Percentiles rank a stretch among this genome's conserved stretches.
These are phyloP conservation scores for Mycocentrospora acerina DNA, from an alignment of 2,329 filamentous ascomycete species.

Conservation along the genomic window DNA sequence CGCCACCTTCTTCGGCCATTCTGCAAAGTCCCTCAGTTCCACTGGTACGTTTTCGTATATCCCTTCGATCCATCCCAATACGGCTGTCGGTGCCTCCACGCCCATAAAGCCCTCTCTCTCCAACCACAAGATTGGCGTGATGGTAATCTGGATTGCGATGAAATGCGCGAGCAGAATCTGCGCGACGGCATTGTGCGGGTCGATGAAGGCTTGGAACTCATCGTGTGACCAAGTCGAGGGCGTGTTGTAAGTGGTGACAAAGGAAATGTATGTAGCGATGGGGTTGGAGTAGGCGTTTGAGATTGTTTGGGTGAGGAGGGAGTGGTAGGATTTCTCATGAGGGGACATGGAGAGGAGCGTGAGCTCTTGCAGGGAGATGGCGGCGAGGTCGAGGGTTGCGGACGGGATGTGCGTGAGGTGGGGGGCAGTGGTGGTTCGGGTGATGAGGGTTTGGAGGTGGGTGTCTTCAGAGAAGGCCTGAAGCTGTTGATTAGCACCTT, in stretches of 20 bases:
- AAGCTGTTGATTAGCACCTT: too few species aligned
- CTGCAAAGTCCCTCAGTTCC: constrained; percentile 24
- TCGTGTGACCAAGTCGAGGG: constrained; percentile 45
- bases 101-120: constrained; percentile 38
- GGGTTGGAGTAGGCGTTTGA: constrained; percentile 33
- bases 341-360: constrained; percentile 29
- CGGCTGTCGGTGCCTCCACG: constrained; percentile 33
- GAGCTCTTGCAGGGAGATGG: constrained; percentile 29
- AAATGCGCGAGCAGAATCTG: constrained; percentile 51
- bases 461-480: constrained; percentile 34
- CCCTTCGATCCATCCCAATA: constrained; percentile 36
- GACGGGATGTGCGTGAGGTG: constrained; percentile 20
- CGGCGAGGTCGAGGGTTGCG: constrained; percentile 33
- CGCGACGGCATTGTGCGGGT: constrained; percentile 44
- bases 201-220: constrained; percentile 48
- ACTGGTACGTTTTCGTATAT: constrained; percentile 32
- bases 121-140: constrained; percentile 44
- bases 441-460: constrained; percentile 36
- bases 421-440: constrained; percentile 22
- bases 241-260: constrained; percentile 45
- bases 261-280: constrained; percentile 44
- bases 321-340: constrained; percentile 31
- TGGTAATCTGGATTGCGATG: constrained; percentile 48
- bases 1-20: constrained; percentile 35
- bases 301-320: constrained; percentile 25